Evolutionary conservation across 2,329 filamentous ascomycete species (phyloP).

Genomic region (Colletotrichum sp.): DNA sequence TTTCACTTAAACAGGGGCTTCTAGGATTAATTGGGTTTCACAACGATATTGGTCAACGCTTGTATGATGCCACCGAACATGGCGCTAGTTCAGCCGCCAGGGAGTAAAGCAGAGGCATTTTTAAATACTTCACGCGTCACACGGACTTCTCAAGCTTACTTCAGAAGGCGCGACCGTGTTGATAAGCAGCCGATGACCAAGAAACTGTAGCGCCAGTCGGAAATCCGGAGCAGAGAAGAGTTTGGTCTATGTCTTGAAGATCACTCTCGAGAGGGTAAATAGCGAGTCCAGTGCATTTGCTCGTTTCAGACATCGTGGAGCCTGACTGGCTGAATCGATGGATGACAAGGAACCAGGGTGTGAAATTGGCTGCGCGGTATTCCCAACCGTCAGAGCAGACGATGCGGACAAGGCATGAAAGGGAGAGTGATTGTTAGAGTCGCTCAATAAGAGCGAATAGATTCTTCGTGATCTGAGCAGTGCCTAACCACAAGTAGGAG

Average conservation of each 20-base stretch:
- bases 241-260: background rate
- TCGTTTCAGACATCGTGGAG: background rate
- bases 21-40: background rate
- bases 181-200: background rate
- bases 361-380: background rate
- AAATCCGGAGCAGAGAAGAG: background rate
- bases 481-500: background rate
- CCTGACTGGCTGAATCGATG: background rate
- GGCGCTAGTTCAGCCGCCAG: background rate
- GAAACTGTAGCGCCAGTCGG: background rate
- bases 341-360: background rate
- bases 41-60: background rate
- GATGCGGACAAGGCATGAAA: background rate
- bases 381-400: background rate
- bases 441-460: background rate
- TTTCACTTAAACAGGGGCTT: background rate
- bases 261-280: background rate
- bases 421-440: background rate
- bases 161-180: background rate
- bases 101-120: background rate
- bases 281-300: background rate
- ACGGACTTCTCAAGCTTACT: background rate
- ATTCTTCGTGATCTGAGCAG: background rate
- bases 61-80: background rate
- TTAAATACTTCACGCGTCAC: background rate